phyloP scores from a whole-genome alignment of 108 stramenopile species.

The Seminavis robusta region DNA sequence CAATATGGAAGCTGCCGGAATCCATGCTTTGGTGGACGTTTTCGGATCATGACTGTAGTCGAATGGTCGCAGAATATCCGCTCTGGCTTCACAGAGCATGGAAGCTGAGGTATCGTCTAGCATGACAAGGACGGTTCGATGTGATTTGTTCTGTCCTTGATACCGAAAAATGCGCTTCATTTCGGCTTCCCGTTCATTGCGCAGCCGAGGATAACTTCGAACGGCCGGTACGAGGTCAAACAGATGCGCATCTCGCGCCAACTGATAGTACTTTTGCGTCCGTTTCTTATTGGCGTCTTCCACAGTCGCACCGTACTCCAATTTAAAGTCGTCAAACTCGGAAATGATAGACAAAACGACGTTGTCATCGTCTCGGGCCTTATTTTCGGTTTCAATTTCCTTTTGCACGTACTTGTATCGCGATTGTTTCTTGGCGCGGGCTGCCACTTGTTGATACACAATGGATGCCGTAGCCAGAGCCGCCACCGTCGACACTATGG shows the following conservation, averaged over 20 bases:
- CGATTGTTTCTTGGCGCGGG: too few species aligned
- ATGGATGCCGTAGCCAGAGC: too few species aligned
- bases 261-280: slow-evolving; percentile 37
- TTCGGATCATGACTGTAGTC: slow-evolving; percentile 31
- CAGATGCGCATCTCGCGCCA: slow-evolving; percentile 36
- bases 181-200: slow-evolving; percentile 22
- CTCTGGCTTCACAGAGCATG: slow-evolving; percentile 34
- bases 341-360: slow-evolving; percentile 37
- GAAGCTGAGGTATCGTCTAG: slow-evolving; percentile 23
- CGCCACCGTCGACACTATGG: too few species aligned
- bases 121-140: slow-evolving; percentile 55
- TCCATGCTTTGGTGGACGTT: slow-evolving; percentile 42
- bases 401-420: too few species aligned
- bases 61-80: slow-evolving; percentile 35
- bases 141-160: slow-evolving; percentile 32
- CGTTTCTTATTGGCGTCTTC: slow-evolving; percentile 48
- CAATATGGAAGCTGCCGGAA: slow-evolving; percentile 42
- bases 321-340: slow-evolving; percentile 27
- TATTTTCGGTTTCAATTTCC: too few species aligned
- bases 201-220: slow-evolving; percentile 12
- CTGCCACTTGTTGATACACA: too few species aligned
- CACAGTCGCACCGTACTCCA: slow-evolving; percentile 26
- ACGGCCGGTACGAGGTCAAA: slow-evolving; percentile 30
- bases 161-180: slow-evolving; percentile 22
- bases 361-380: too few species aligned